Evolutionary conservation across 495 filamentous ascomycete species (phyloP), one percentile per base, ranked within the genome.

Genomic region (Hypoxylon lienhwacheense): DNA sequence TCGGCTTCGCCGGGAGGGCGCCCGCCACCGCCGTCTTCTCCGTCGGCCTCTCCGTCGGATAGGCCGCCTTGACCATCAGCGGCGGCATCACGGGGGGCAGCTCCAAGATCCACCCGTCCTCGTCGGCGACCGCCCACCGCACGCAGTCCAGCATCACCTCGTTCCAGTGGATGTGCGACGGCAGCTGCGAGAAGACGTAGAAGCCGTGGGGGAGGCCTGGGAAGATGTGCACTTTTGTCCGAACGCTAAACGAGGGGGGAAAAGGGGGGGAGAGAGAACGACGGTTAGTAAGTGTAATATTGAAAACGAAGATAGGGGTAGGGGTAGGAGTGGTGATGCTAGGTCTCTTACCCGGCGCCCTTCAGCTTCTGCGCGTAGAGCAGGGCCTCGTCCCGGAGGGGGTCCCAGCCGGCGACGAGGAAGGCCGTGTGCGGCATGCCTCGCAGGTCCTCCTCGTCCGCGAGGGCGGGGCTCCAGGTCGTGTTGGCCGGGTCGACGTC

Each of bases 381-480:
- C 14, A 81, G 34, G 5, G 62, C 75, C 63, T 80, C 73, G 52
- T 78, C 75, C 5, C 77, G 63, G 19, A 80, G 61, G 4, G 71
- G 70, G 61, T 80, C 76, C 63, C 65, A 61, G 0, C 77, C 79
- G 0, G 72, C 65, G 44, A 80, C 61, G 7, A 76, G 66, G 57
- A 81, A 71, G 7, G 65, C 68, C 7, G 76, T 69, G 2, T 68
- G 69, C 16, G 77, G 77, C 45, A 76, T 55, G 3, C 69, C 66
- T 40, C 47, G 59, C 3, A 75, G 64, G 33, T 79, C 64, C 19
- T 75, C 69, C 3, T 64, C 65, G 5, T 61, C 67, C 10, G 70
- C 70, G 37, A 74, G 66, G 1, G 65, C 77, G 7, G 74, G 74
- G 35, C 68, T 77, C 60, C 71, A 66, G 4, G 61, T 59, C 29